A percentile compares a stretch with the other conserved stretches of the same genome.
These are phyloP conservation scores for Epichloe sibirici DNA, from an alignment of 2,329 filamentous ascomycete species.

Conservation along the genomic window DNA sequence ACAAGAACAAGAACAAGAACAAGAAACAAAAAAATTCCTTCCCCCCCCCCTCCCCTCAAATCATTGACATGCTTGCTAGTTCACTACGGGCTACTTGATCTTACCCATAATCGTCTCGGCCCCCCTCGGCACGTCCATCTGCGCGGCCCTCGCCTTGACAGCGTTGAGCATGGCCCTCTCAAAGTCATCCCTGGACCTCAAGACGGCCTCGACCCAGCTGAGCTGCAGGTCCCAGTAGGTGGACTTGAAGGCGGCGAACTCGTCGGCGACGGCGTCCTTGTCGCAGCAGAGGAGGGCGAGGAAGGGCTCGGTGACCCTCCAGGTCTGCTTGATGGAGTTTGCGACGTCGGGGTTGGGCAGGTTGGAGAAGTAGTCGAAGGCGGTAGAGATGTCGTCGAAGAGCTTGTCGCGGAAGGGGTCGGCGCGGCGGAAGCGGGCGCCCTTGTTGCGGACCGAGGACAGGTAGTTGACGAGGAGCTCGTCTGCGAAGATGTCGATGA, in stretches of 20 bases:
- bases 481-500: slow-evolving; percentile 87
- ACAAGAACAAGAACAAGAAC: neutral
- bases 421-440: slow-evolving; percentile 71
- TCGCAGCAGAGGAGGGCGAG: slow-evolving; percentile 68
- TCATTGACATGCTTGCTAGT: neutral
- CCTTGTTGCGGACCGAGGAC: slow-evolving; percentile 72
- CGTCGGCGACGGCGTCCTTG: slow-evolving; percentile 57
- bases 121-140: slow-evolving; percentile 73
- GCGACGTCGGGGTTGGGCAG: slow-evolving; percentile 59
- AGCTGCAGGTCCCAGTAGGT: slow-evolving; percentile 91
- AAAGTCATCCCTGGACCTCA: slow-evolving; percentile 83
- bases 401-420: slow-evolving; percentile 91
- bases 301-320: slow-evolving; percentile 82
- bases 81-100: slow-evolving; percentile 47
- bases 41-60: neutral
- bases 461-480: slow-evolving; percentile 83
- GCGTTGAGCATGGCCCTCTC: slow-evolving; percentile 79
- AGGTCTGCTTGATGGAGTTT: slow-evolving; percentile 72
- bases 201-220: slow-evolving; percentile 86
- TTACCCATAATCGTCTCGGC: slow-evolving; percentile 91
- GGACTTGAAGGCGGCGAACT: slow-evolving; percentile 73
- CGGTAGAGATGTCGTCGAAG: slow-evolving; percentile 80
- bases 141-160: slow-evolving; percentile 80
- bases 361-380: slow-evolving; percentile 76
- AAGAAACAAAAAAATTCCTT: neutral